Evolutionary conservation across 495 filamentous ascomycete species (phyloP), one percentile per base, ranked within the genome.

Genomic region (Neurospora sp.): DNA sequence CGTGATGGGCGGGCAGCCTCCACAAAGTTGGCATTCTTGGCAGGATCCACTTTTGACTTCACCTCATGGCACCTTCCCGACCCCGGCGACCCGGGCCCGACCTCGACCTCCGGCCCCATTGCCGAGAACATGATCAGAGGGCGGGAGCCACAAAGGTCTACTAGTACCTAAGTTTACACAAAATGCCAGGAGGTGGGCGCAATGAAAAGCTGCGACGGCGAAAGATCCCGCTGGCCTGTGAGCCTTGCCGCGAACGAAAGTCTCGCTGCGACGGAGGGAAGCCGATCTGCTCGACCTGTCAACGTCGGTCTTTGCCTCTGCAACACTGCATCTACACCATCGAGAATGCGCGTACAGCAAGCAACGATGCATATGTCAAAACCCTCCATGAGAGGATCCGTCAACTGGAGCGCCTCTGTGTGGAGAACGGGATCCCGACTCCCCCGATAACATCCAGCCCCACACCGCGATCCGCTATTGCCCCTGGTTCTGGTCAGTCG

Each of bases 261-360:
- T 75, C 78, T 3, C 78, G 81, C 1, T 86, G 84, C 68, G 83
- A 85, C 71, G 83, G 83, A 8, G 75, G 38, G 9, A 86, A 83
- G 72, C 83, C 84, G 38, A 80, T 85, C 44, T 85, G 84, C 77
- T 83, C 80, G 20, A 79, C 82, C 8, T 86, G 84, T 41, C 72
- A 72, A 61, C 77, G 80, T 4, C 80, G 83, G 9, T 78, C 79
- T 8, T 77, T 82, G 68, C 70, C 75, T 16, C 78, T 82, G 22
- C 74, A 81, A 17, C 78, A 74, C 31, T 85, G 83, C 59, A 76
- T 83, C 8, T 86, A 83, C 76, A 78, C 82, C 4, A 79, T 82
- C 72, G 77, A 81, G 37, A 78, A 76, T 22, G 71, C 73, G 3
- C 78, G 81, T 10, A 80, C 82, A 8, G 81, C 79, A 0, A 84